A percentile compares a stretch with the other conserved stretches of the same genome.
Evolutionary conservation across 1,139 yeast species (phyloP).

Genomic region (Schizosaccharomyces versatilis): DNA sequence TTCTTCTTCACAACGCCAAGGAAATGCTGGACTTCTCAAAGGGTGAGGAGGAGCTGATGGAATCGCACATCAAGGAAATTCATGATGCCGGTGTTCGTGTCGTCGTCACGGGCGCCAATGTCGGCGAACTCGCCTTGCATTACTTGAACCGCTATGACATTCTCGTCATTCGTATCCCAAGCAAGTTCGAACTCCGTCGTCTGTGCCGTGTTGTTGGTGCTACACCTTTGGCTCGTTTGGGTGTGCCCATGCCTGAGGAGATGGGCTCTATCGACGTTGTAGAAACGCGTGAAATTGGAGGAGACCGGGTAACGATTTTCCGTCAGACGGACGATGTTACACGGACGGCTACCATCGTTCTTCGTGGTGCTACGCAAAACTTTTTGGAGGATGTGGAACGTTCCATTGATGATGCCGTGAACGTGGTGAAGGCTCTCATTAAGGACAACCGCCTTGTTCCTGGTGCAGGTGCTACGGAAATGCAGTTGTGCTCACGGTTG

Average conservation of each 20-base stretch:
- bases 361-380: conserved; percentile 95
- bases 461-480: conserved; percentile 95
- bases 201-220: conserved; percentile 94
- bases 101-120: conserved; percentile 75
- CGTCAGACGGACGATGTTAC: conserved; percentile 40
- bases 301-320: conserved; percentile 88
- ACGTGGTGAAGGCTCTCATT: conserved; percentile 70
- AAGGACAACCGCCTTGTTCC: conserved; percentile 64
- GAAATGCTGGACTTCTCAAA: conserved; percentile 90
- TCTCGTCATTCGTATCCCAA: conserved; percentile 68
- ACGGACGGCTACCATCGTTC: conserved; percentile 72
- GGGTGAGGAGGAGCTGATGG: conserved; percentile 90
- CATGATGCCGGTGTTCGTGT: conserved; percentile 69
- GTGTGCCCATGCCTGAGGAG: conserved; percentile 91
- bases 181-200: conserved; percentile 84
- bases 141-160: conserved; percentile 72
- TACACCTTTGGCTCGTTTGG: conserved; percentile 80
- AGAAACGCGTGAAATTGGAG: conserved; percentile 86
- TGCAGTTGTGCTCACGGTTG: conserved; percentile 59
- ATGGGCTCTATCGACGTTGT: conserved; percentile 72
- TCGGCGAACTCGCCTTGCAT: conserved; percentile 84
- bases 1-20: conserved; percentile 76
- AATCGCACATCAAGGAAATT: conserved; percentile 60
- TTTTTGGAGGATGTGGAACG: conserved; percentile 84
- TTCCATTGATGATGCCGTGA: conserved; percentile 91